These are phyloP conservation scores for Arthrobotrys musiformis DNA, from an alignment of 2,329 filamentous ascomycete species.

Conservation along the genomic window DNA sequence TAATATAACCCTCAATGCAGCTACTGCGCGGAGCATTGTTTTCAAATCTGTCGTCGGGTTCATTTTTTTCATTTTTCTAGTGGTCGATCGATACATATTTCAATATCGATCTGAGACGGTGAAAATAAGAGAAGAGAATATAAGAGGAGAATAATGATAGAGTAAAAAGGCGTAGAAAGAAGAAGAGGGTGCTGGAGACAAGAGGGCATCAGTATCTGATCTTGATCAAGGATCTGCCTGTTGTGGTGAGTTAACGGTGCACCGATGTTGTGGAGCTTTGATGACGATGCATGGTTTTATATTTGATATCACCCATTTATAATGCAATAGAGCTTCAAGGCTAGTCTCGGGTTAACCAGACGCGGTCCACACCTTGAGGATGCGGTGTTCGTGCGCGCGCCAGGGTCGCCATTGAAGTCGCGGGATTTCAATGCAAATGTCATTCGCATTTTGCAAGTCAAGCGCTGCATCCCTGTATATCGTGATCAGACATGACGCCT, in stretches of 20 bases:
- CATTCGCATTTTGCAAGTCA: background rate
- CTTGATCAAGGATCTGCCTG: slow-evolving; percentile 10
- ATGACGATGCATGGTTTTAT: background rate
- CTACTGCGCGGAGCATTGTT: background rate
- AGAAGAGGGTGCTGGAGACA: background rate
- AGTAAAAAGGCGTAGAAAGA: background rate
- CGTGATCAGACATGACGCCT: slow-evolving; percentile 42
- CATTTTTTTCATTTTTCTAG: slow-evolving; percentile 34
- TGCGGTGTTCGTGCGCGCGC: background rate
- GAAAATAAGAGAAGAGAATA: background rate
- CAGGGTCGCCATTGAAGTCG: background rate
- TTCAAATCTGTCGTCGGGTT: slow-evolving; percentile 41
- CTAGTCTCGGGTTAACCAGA: no score
- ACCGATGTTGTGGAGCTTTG: background rate
- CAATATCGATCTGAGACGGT: background rate
- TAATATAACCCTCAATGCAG: background rate
- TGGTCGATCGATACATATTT: slow-evolving; percentile 22
- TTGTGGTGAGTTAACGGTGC: slow-evolving; percentile 15
- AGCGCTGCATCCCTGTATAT: slow-evolving; percentile 18
- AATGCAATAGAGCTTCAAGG: background rate
- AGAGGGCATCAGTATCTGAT: slow-evolving; percentile 27
- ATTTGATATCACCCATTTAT: background rate
- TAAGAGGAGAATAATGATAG: background rate
- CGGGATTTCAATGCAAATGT: background rate
- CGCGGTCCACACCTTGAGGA: no score